Conservation (phyloP, 2,329 filamentous ascomycete genomes). For the Calonectria hongkongensis region DNA sequence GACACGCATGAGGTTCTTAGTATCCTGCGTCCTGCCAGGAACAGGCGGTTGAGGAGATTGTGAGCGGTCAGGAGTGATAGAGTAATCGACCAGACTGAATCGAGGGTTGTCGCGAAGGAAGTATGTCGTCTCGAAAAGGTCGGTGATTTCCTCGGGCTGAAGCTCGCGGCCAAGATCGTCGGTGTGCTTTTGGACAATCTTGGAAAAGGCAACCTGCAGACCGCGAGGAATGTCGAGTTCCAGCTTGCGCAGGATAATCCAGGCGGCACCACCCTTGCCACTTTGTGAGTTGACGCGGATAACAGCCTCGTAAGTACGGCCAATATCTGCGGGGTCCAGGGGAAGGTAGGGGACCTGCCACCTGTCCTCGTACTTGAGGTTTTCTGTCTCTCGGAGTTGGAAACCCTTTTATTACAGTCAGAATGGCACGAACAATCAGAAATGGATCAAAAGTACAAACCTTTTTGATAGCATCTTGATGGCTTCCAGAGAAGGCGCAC, state of each 20-base stretch:
- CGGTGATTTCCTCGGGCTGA: constrained; percentile 86
- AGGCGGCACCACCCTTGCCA: constrained; percentile 95
- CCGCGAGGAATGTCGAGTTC: constrained; percentile 94
- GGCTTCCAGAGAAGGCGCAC: constrained; percentile 91
- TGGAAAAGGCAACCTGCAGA: constrained; percentile 92
- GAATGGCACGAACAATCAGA: too few relatives aligned
- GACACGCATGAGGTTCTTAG: constrained; percentile 84
- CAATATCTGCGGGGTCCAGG: constrained; percentile 93
- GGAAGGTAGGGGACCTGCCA: constrained; percentile 96
- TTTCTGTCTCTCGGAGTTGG: constrained; percentile 78
- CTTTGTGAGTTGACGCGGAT: constrained; percentile 98
- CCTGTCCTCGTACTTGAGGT: constrained; percentile 75
- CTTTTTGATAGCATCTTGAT: constrained; percentile 98
- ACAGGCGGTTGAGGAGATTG: constrained; percentile 81
- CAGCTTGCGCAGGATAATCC: constrained; percentile 92
- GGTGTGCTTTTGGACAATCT: constrained; percentile 87
- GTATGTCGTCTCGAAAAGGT: constrained; percentile 92
- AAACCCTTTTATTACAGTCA: constrained; percentile 71
- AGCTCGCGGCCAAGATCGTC: constrained; percentile 90
- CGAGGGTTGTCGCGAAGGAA: constrained; percentile 88
- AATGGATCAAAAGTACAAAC: too few relatives aligned
- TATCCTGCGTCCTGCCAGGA: constrained; percentile 83
- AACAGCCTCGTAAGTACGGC: constrained; percentile 97
- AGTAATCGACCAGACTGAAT: constrained; percentile 93
- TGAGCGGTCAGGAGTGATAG: constrained; percentile 89